A percentile compares a stretch with the other conserved stretches of the same genome.
These are phyloP conservation scores for Cruciata laevipes DNA, from an alignment of 257 asterid species.

Conservation along the genomic window DNA sequence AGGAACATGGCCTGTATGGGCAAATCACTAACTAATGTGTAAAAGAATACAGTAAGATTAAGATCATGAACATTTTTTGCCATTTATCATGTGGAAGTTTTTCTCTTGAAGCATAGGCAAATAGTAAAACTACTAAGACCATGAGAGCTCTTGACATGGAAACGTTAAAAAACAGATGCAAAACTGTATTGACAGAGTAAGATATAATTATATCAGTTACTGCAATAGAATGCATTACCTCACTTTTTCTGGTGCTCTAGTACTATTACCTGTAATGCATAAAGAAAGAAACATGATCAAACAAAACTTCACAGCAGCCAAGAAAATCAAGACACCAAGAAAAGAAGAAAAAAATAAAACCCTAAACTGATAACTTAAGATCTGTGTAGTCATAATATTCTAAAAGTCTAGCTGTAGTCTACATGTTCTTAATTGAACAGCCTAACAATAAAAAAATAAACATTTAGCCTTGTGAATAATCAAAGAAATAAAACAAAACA, in stretches of 20 bases:
- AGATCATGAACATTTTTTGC: background rate
- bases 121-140: background rate
- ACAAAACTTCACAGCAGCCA: background rate
- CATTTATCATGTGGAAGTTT: background rate
- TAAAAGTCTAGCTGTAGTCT: no score
- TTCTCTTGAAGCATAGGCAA: background rate
- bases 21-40: background rate
- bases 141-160: background rate
- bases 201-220: background rate
- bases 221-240: constrained; percentile 36
- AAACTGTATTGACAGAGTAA: background rate
- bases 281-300: background rate
- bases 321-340: constrained; percentile 5
- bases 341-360: background rate
- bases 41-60: background rate
- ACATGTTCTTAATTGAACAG: no score
- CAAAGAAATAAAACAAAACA: constrained; percentile 5
- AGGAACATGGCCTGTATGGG: background rate
- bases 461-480: background rate
- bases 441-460: background rate
- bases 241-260: constrained; percentile 41
- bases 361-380: background rate
- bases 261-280: constrained; percentile 50
- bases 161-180: background rate
- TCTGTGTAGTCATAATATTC: background rate